A percentile compares a stretch with the other conserved stretches of the same genome.
Conservation (phyloP, 2,329 filamentous ascomycete genomes). For the Beauveria asiatica region DNA sequence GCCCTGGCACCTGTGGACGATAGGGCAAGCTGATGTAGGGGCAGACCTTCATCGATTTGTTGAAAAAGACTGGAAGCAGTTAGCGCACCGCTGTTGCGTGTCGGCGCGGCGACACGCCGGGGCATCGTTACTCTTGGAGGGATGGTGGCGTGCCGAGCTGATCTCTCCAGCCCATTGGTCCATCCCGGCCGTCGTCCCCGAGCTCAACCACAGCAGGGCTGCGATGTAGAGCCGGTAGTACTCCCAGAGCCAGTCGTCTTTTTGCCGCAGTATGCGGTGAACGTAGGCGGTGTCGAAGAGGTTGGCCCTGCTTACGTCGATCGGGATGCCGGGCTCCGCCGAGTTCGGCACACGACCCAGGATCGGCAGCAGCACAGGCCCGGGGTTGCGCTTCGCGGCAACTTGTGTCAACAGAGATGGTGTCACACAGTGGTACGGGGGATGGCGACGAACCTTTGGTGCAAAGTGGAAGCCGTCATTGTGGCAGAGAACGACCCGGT, state of each 20-base stretch:
- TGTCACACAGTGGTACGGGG: too few relatives aligned
- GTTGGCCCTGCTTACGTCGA: conserved; percentile 33
- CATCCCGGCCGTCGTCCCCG: conserved; percentile 30
- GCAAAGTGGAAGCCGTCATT: conserved; percentile 32
- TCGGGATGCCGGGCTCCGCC: conserved; percentile 27
- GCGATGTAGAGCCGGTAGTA: conserved; percentile 34
- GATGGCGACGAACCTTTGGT: conserved; percentile 25
- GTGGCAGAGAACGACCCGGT: conserved; percentile 33
- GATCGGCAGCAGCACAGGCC: conserved; percentile 14
- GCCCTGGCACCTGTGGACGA: conserved; percentile 18
- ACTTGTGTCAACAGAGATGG: neutral
- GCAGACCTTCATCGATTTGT: conserved; percentile 28
- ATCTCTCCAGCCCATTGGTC: conserved; percentile 35
- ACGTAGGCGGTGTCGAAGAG: conserved; percentile 39
- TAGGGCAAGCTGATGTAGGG: conserved; percentile 31
- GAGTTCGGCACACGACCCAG: conserved; percentile 13
- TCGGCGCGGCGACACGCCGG: too few relatives aligned
- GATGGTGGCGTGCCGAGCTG: conserved; percentile 23
- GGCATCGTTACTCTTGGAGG: conserved; percentile 14
- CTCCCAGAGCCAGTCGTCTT: conserved; percentile 28
- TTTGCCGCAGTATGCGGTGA: conserved; percentile 28
- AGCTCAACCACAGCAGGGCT: conserved; percentile 22
- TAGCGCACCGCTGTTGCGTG: too few relatives aligned
- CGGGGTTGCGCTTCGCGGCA: conserved; percentile 12
- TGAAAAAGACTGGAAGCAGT: conserved; percentile 13